Evolutionary conservation across 768 basidiomycete genomes (phyloP), one percentile per base, ranked within the genome.

Genomic region (Sistotremastrum suecicum): DNA sequence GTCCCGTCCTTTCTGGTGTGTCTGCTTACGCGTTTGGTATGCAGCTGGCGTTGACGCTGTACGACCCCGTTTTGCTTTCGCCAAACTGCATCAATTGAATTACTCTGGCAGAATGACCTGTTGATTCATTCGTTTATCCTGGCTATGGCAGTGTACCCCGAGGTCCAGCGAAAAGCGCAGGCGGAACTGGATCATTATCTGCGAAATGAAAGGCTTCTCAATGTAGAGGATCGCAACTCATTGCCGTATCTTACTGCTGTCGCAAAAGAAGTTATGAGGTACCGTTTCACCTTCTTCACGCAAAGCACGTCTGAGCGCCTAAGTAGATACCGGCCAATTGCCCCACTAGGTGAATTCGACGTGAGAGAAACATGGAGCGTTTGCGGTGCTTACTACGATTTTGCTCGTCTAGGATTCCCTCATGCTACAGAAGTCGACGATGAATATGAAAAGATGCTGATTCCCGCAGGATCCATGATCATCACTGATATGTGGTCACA

Each of bases 101-200:
- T 29, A 33, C 41, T 3, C 44, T 4, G 35, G 31, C 20, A 45
- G 40, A 37, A 50, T 45, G 12, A 46, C 47, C 10, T 53, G 39
- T 20, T 39, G 49, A 3, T 41, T 53, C 34, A 47, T 42, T 51
- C 53, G 4, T 49, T 54, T 37, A 41, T 54, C 32, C 46, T 54
- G n/a, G 53, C 51, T 5, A 50, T 52, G 42, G 46, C 49, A 9
- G 39, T 48, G 30, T 42, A 48, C 42, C 52, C 48, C 5, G 46
- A 45, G 4, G 35, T 51, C 7, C 48, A 48, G 11, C 12, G 34
- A 6, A 51, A 31, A 8, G 51, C 51, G 5, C 53, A 53, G 33
- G 43, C 42, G 7, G 49, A 54, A 38, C 35, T 54, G 10, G 53
- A 54, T 43, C 10, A 11, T 12, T 29, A 49, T 5, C 37, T 50